These are phyloP conservation scores for Crithidia mellificae DNA, from an alignment of 208 protist species.

Conservation along the genomic window DNA sequence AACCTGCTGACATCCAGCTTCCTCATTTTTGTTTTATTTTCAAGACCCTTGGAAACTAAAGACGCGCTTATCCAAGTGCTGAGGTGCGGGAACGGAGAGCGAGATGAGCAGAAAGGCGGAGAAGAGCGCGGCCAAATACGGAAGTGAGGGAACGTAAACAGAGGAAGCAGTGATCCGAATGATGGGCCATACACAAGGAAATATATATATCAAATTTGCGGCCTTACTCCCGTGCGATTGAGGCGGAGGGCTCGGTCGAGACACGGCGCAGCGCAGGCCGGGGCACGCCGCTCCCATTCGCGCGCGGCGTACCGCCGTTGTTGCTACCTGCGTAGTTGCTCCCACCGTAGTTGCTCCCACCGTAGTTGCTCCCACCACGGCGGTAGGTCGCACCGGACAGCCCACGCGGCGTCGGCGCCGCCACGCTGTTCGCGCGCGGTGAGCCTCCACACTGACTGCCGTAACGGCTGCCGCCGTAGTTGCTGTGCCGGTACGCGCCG, in stretches of 20 bases:
- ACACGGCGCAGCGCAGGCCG: background rate
- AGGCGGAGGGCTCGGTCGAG: slow-evolving; percentile 6
- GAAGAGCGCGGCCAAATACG: too few relatives aligned
- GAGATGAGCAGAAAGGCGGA: too few relatives aligned
- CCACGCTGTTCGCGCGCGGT: slow-evolving; percentile 2
- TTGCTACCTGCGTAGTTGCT: slow-evolving; percentile 4
- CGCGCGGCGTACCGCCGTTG: slow-evolving; percentile 2
- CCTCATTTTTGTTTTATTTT: too few relatives aligned
- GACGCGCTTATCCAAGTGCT: too few relatives aligned
- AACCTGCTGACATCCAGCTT: too few relatives aligned
- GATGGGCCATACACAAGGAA: too few relatives aligned
- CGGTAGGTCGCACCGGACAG: slow-evolving; percentile 11
- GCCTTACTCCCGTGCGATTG: background rate
- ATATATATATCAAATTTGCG: too few relatives aligned
- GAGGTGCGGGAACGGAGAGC: too few relatives aligned
- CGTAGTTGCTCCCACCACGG: slow-evolving; percentile 1
- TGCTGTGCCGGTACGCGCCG: slow-evolving; percentile 14
- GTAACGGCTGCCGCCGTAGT: slow-evolving; percentile 12
- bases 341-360: slow-evolving; percentile 2
- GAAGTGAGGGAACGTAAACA: too few relatives aligned
- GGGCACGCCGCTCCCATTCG: background rate
- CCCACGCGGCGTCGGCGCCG: slow-evolving; percentile 8
- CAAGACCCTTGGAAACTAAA: too few relatives aligned
- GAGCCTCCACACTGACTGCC: slow-evolving; percentile 11
- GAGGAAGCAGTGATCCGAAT: too few relatives aligned